Evolutionary conservation across 257 asterid species (phyloP).

Genomic region (Ilex asprella): DNA sequence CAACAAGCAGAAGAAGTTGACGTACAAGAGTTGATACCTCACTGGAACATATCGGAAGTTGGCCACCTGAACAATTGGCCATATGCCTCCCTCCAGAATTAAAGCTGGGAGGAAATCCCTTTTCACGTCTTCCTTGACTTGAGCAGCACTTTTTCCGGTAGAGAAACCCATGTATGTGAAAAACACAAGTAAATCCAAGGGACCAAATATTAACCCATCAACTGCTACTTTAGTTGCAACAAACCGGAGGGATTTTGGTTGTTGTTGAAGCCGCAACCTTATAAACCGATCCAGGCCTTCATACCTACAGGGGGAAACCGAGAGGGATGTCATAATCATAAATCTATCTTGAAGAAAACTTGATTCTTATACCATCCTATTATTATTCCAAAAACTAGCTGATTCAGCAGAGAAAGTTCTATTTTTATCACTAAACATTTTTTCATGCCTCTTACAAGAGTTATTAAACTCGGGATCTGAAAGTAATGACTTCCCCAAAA

Average conservation of each 20-base stretch:
- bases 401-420: not conserved
- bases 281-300: conserved; percentile 66
- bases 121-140: conserved; percentile 72
- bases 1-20: conserved; percentile 80
- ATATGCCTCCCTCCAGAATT: conserved; percentile 66
- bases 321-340: not conserved
- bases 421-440: too few relatives aligned
- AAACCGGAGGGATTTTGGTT: conserved; percentile 60
- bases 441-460: not conserved
- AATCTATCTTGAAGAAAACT: not conserved
- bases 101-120: conserved; percentile 78
- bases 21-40: conserved; percentile 72
- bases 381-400: not conserved
- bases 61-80: conserved; percentile 82
- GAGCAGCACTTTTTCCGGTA: conserved; percentile 57
- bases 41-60: conserved; percentile 75
- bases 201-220: conserved; percentile 76
- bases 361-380: not conserved
- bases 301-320: conserved; percentile 41
- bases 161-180: conserved; percentile 83
- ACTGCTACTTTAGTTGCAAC: conserved; percentile 74
- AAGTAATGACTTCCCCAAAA: too few relatives aligned
- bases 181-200: conserved; percentile 64
- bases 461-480: too few relatives aligned
- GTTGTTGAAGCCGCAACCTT: conserved; percentile 46